These are phyloP conservation scores for Serendipita sp. DNA, from an alignment of 768 basidiomycete species.

Conservation along the genomic window DNA sequence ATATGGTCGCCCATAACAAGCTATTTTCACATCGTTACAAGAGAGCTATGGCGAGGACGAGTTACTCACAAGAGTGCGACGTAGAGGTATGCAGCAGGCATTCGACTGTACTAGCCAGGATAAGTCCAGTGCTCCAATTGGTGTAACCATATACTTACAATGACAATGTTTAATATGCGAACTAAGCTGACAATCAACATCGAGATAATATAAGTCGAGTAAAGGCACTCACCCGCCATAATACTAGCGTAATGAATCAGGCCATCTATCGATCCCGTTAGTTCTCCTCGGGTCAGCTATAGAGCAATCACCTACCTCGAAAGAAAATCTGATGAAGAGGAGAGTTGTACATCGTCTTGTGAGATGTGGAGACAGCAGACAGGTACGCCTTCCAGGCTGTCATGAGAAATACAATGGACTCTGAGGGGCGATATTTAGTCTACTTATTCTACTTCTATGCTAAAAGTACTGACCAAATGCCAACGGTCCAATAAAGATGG, in stretches of 20 bases:
- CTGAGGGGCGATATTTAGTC: neutral
- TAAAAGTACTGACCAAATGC: neutral
- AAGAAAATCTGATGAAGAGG: slow-evolving; percentile 5
- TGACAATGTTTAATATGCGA: neutral
- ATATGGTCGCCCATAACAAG: slow-evolving; percentile 1
- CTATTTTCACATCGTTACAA: neutral
- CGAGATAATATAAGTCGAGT: neutral
- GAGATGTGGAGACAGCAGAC: neutral
- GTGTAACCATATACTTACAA: neutral
- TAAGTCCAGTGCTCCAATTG: neutral
- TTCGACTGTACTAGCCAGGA: neutral
- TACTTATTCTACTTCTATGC: neutral
- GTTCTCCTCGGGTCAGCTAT: neutral
- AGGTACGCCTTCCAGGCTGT: neutral
- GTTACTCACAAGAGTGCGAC: neutral
- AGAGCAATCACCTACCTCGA: neutral
- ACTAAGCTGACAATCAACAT: neutral
- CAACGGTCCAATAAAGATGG: neutral
- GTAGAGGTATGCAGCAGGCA: neutral
- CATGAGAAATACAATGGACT: slow-evolving; percentile 1
- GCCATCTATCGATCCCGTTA: neutral
- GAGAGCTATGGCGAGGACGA: neutral
- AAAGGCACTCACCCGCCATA: neutral
- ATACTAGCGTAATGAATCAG: neutral
- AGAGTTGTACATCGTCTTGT: neutral